Evolutionary conservation across 768 basidiomycete species (phyloP), one percentile per base, ranked within the genome.

Genomic region (Neoboletus brunneissimus): DNA sequence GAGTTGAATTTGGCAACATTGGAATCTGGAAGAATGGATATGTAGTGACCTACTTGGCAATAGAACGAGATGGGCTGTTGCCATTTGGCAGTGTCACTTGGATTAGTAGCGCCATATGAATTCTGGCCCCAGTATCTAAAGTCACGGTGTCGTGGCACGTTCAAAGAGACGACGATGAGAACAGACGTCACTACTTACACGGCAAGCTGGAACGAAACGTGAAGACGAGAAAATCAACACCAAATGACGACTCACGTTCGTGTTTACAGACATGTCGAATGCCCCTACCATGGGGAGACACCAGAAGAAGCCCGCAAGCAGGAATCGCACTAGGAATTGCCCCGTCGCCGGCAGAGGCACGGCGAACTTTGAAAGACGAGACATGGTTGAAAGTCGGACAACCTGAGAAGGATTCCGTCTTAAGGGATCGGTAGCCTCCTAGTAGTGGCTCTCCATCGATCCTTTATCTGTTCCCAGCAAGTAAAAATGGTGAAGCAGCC

Each of bases 81-180:
- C 61, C 61, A 75, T 20, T 67, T 55, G 5, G 67, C 62, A 7
- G 69, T 64, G 48, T 75, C 59, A 16, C 48, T 46, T 22, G 67
- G 56, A 53, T 75, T 63, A 2, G 60, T 62, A 3, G 74, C 73
- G 11, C 75, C 74, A 23, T 72, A 72, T 9, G 73, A 75, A 34
- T 75, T 73, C 60, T 75, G 75, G 12, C 74, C 72, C 72, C 74
- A 73, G 45, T 74, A 73, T 53, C 70, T 72, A 53, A 35, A 23
- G 29, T n/a, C n/a, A n/a, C n/a, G n/a, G n/a, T n/a, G 8, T 13
- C 41, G 40, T 6, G 38, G 10, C 5, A 22, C 18, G 23, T 44
- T 51, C 34, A 31, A 37, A 23, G 16, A 25, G 15, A 38, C 0
- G 45, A 38, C 20, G 11, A 37, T 20, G 29, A 18, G 6, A 43